These are phyloP conservation scores for Rhododendron griersonianum DNA, from an alignment of 148 eudicot species.

Conservation along the genomic window DNA sequence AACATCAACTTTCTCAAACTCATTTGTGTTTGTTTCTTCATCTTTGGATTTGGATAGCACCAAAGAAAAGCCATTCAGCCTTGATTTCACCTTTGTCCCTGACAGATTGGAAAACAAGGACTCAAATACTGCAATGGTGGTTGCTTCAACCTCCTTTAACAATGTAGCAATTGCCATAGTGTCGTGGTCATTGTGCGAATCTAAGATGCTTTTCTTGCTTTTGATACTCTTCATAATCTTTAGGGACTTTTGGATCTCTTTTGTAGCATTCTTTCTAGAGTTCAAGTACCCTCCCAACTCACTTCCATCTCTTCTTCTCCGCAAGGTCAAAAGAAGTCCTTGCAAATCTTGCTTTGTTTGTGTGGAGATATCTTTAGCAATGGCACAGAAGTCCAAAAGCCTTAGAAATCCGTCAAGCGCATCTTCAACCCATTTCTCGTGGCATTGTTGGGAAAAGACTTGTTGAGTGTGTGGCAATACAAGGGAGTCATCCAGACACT, in stretches of 20 bases:
- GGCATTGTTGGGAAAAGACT: slow-evolving; percentile 11
- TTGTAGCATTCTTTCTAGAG: slow-evolving; percentile 19
- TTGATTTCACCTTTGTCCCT: background rate
- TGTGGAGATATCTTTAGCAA: slow-evolving; percentile 17
- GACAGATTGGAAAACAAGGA: background rate
- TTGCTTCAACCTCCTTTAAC: slow-evolving; percentile 17
- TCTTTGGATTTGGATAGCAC: background rate
- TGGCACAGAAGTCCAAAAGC: slow-evolving; percentile 22
- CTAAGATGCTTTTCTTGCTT: background rate
- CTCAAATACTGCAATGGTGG: slow-evolving; percentile 2
- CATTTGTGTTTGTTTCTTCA: background rate
- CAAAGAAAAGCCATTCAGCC: background rate
- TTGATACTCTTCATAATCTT: slow-evolving; percentile 1
- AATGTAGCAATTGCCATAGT: background rate
- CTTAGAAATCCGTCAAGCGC: slow-evolving; percentile 20
- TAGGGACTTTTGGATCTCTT: slow-evolving; percentile 6
- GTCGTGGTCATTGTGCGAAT: slow-evolving; percentile 4
- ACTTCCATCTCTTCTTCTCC: slow-evolving; percentile 10
- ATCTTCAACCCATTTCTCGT: slow-evolving; percentile 23
- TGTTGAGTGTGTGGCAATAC: slow-evolving; percentile 15
- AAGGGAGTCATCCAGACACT: slow-evolving; percentile 24
- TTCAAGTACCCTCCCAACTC: slow-evolving; percentile 13
- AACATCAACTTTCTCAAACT: slow-evolving; percentile 17
- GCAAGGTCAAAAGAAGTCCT: slow-evolving; percentile 15
- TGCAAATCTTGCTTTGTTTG: slow-evolving; percentile 19